Base-by-base conservation (phyloP, 208 protist genomes). In the Eutreptiella sp. region DNA sequence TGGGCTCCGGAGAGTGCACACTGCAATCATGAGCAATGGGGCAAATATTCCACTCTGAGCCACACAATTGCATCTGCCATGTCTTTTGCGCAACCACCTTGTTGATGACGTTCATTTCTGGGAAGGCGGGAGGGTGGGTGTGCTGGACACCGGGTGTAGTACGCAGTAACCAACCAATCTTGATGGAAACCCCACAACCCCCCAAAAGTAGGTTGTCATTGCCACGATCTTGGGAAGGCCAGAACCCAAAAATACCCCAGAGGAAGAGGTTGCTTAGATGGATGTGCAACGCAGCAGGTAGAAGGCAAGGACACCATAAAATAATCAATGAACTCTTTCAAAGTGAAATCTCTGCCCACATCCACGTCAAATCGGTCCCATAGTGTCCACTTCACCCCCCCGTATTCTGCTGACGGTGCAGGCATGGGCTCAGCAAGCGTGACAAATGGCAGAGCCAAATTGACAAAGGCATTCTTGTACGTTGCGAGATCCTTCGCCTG, bases 321-420 rank as follows among this genome's bases (percentile, higher is more conserved):
- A 43, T 85, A 60, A 24, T 77, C 46, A 4, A 95, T 74, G 31
- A 99, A 83, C 54, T 97, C 79, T 43, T 85, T 53, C 27, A 98
- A 74, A 0, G 92, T 90, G 43, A 97, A 77, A 64, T 96, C 86
- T 32, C 77, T 69, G 14, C 92, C 92, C 39, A 92, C 71, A 38
- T 95, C 74, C 9, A 98, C 53, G 45, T 98, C 94, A 53, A 97
- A 87, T 14, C 90, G 83, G 64, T 97, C 93, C 94, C 95, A 99
- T n/a, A 97, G 75, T 11, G 85, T 85, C 81, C 86, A 97, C 29
- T 80, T 68, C 47, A 79, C 77, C 7, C 81, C 57, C 3, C 42
- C 46, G 57, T 91, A 89, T 14, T 57, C 72, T 21, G 46, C 52
- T 1, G 65, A 77, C 27, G 72, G 50, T 28, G 83, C 71, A n/a